Evolutionary conservation across 768 basidiomycete species (phyloP).

Genomic region (Neoboletus brunneissimus): DNA sequence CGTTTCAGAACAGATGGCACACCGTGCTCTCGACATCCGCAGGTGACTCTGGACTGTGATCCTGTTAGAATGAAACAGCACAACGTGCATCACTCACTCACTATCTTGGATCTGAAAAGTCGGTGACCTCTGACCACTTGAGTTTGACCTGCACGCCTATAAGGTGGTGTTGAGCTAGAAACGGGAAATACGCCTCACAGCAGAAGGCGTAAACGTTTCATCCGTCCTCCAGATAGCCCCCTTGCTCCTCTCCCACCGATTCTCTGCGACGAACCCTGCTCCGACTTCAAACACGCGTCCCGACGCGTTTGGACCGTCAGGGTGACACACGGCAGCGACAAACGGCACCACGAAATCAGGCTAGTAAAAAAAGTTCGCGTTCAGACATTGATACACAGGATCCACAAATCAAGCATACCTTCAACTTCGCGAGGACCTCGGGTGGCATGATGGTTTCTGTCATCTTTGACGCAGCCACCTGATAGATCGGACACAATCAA

Average conservation of each 20-base stretch:
- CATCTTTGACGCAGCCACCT: conserved; percentile 95
- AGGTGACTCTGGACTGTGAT: conserved; percentile 57
- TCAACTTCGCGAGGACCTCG: conserved; percentile 86
- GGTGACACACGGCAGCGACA: conserved; percentile 83
- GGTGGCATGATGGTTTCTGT: conserved; percentile 94
- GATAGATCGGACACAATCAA: neutral
- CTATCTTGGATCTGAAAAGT: conserved; percentile 74
- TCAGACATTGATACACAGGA: neutral
- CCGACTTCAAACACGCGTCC: conserved; percentile 91
- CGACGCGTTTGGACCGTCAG: conserved; percentile 73
- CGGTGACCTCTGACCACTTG: conserved; percentile 77
- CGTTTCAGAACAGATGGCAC: conserved; percentile 1
- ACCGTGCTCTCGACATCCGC: conserved; percentile 63
- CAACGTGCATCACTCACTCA: conserved; percentile 34
- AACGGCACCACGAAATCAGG: conserved; percentile 93
- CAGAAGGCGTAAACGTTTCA: conserved; percentile 87
- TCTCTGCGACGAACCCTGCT: conserved; percentile 86
- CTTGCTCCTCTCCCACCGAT: conserved; percentile 90
- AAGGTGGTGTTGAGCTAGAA: neutral
- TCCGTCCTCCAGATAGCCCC: conserved; percentile 91
- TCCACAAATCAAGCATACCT: conserved; percentile 38
- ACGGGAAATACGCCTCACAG: conserved; percentile 47
- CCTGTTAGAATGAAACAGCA: conserved; percentile 7
- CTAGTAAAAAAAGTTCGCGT: conserved; percentile 19
- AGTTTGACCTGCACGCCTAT: conserved; percentile 59